Base-by-base conservation (phyloP, 768 basidiomycete species). In the Lentinula guzmanii region DNA sequence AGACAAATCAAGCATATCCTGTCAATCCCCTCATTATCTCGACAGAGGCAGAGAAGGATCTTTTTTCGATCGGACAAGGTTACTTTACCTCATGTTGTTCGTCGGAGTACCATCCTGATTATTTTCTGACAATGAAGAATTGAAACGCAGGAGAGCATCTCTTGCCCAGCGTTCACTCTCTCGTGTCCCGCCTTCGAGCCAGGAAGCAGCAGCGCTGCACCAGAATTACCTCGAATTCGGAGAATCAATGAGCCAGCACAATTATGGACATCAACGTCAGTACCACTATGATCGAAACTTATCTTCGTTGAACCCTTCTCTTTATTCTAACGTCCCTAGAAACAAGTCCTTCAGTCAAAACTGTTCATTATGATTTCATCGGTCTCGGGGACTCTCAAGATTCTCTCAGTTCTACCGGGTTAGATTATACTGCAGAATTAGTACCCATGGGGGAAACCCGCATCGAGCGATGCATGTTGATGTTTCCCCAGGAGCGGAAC, bases 401-500 rank as follows among this genome's bases (percentile, higher is more conserved):
- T 9, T 24, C 21, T 24, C 13, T 11, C 15, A 9, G 18, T 5
- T 31, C 4, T 1, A 16, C 8, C 24, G 41, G 39, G 2, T 31
- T 65, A 28, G 31, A 41, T 9, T 75, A 70, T 6, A 52, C 51
- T 3, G 70, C 72, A 18, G 81, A 87, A 61, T 77, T 81, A 13
- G 87, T 90, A 0, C 86, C 83, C 81, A 90, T 93, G 85, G 84
- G 83, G 0, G 86, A 91, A 62, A 91, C 91, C 0, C 76, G 78
- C 58, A 71, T 89, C 24, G 87, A 89, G 71, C 83, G 83, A 65
- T 82, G 80, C 21, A 81, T 89, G 79, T 73, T 91, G 33, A 91
- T 92, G 89, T 91, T 91, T 69, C 91, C 90, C 0, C 91, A 92
- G 74, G 90, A 91, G 69, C 80, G 90, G 67, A 93, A 92, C 68